Base-by-base conservation (phyloP, 176 grass and related monocot genomes). In the Lolium multiflorum region DNA sequence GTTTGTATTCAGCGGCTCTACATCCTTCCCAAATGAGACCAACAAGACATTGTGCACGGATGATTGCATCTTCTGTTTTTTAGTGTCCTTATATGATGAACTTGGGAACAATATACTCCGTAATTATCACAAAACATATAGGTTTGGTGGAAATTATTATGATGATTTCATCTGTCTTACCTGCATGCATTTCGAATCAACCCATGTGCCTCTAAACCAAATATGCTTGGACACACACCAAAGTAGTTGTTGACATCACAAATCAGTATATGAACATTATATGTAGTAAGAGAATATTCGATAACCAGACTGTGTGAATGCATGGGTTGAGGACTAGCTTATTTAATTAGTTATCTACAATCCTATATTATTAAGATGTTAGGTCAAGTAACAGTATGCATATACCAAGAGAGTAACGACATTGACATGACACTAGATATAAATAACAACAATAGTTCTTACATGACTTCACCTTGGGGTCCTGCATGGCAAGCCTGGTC, bases 401-500 rank as follows among this genome's bases (percentile, higher is more conserved):
- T 25, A 76, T 80, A 77, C 10, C 78, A 51, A 20, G 17, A 56
- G 2, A 79, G 48, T 44, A 74, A 69, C 35, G 63, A 37, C 28
- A 69, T 52, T 80, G 47, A 43, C 25, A 88, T 28, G 39, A 57
- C 46, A 79, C 13, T 15, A 75, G 15, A 75, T 60, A 68, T 74
- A 79, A 74, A 75, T 46, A 87, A 87, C 12, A 87, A 87, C 48
- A 75, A 83, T 83, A 82, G 78, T 87, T 95, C 93, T 93, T 98
- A 95, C 93, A 98, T 94, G 93, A 96, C 91, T 89, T 98, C 93
- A 98, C 96, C 96, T 98, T 96, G 94, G 96, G 93, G 79, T 98
- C 85, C 88, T 98, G 93, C 96, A 98, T 98, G n/a, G 96, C 96
- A 81, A 96, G 85, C 91, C 89, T 92, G 16, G 96, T 98, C 75